Conservation (phyloP, 352 stramenopile genomes). For the Globisporangium nagaii region DNA sequence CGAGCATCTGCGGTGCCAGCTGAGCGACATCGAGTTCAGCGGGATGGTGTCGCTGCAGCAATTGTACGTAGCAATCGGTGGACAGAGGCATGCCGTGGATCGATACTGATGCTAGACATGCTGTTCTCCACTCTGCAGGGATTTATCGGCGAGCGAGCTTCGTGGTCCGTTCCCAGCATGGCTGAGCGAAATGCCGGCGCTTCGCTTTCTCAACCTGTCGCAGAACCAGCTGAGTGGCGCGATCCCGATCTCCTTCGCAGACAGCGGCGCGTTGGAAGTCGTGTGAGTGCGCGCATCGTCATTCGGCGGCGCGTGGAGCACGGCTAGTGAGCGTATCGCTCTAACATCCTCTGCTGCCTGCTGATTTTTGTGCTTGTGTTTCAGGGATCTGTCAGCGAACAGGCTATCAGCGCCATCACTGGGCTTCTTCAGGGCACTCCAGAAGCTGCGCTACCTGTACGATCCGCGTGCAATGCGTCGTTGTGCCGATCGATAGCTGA, state of each 20-base stretch:
- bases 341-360: too few species aligned
- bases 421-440: constrained; percentile 30
- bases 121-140: constrained; percentile 14
- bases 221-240: constrained; percentile 38
- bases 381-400: constrained; percentile 38
- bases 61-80: constrained; percentile 50
- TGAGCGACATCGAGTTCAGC: constrained; percentile 53
- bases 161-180: constrained; percentile 47
- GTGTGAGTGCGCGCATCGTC: constrained; percentile 22
- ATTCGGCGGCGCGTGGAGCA: not conserved
- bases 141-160: constrained; percentile 53
- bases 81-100: too few species aligned
- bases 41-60: constrained; percentile 68
- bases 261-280: constrained; percentile 56
- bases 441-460: constrained; percentile 32
- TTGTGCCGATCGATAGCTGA: too few species aligned
- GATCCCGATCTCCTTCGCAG: constrained; percentile 41
- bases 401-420: constrained; percentile 22
- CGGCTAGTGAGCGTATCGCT: too few species aligned
- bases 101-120: too few species aligned
- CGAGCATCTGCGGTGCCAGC: constrained; percentile 38
- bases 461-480: not conserved
- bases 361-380: not conserved
- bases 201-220: constrained; percentile 56
- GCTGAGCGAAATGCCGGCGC: constrained; percentile 55